Evolutionary conservation across 768 basidiomycete species (phyloP).

Genomic region (Rhodotorula diobovata): DNA sequence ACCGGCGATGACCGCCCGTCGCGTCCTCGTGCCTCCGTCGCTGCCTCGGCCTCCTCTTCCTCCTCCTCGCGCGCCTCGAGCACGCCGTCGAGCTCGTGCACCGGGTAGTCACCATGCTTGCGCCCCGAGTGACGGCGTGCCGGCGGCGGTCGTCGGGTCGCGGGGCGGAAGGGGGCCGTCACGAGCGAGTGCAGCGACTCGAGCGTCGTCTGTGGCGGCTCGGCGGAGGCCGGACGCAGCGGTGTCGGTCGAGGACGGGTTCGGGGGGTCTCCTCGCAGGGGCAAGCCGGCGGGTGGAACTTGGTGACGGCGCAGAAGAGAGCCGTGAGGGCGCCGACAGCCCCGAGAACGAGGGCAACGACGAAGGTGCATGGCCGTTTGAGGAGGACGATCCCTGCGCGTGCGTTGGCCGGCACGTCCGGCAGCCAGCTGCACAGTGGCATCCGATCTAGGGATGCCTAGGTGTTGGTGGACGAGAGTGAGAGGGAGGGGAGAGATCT

Average conservation of each 20-base stretch:
- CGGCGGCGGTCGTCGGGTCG: conserved; percentile 1
- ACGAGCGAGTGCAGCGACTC: conserved; percentile 8
- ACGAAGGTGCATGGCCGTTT: background rate
- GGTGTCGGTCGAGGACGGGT: background rate
- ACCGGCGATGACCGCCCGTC: background rate
- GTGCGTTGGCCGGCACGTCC: background rate
- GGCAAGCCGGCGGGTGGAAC: background rate
- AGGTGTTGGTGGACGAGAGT: background rate
- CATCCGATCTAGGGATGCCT: no score
- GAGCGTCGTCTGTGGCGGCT: background rate
- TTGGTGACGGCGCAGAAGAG: background rate
- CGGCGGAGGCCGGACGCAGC: background rate
- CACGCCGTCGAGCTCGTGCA: conserved; percentile 16
- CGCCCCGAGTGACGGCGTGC: conserved; percentile 4
- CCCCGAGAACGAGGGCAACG: background rate
- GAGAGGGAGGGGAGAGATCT: no score
- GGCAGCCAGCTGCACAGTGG: background rate
- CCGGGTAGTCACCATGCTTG: conserved; percentile 1
- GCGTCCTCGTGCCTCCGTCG: background rate
- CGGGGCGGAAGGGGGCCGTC: background rate
- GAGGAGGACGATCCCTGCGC: background rate
- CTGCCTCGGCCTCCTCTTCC: background rate
- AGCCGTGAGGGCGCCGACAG: background rate
- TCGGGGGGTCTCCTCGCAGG: background rate
- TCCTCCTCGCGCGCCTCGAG: conserved; percentile 15